Evolutionary conservation across 2,329 filamentous ascomycete species (phyloP).

Genomic region (Parafenestella ontariensis): DNA sequence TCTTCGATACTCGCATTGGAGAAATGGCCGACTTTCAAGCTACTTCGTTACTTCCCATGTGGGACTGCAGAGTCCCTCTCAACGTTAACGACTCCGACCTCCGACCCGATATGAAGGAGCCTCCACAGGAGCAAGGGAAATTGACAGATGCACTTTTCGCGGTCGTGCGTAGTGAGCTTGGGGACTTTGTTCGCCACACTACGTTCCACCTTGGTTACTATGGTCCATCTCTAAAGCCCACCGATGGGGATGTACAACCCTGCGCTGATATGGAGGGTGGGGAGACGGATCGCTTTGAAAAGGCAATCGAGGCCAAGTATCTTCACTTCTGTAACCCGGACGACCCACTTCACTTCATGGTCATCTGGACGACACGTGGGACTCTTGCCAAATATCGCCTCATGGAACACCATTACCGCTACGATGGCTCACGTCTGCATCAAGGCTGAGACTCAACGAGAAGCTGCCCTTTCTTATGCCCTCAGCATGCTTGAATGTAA

Average conservation of each 20-base stretch:
- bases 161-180: constrained; percentile 58
- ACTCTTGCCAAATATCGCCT: constrained; percentile 60
- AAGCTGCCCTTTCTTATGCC: constrained; percentile 39
- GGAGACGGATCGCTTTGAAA: neutral
- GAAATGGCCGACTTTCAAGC: constrained; percentile 62
- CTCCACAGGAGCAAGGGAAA: constrained; percentile 50
- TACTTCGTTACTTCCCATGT: constrained; percentile 52
- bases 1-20: constrained; percentile 64
- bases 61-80: constrained; percentile 59
- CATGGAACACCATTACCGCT: constrained; percentile 55
- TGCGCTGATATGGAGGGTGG: constrained; percentile 37
- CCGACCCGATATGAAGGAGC: constrained; percentile 50
- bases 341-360: constrained; percentile 52
- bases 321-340: constrained; percentile 40
- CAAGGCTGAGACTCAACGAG: constrained; percentile 31
- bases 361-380: constrained; percentile 54
- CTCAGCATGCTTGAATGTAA: constrained; percentile 56
- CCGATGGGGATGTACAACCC: constrained; percentile 23
- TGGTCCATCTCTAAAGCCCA: constrained; percentile 52
- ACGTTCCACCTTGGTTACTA: constrained; percentile 57
- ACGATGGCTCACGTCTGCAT: constrained; percentile 3
- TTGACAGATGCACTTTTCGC: constrained; percentile 63
- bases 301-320: constrained; percentile 48
- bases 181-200: constrained; percentile 50
- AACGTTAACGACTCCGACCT: constrained; percentile 61